Conservation (phyloP, 2,329 filamentous ascomycete genomes). For the Penicillium sp. region DNA sequence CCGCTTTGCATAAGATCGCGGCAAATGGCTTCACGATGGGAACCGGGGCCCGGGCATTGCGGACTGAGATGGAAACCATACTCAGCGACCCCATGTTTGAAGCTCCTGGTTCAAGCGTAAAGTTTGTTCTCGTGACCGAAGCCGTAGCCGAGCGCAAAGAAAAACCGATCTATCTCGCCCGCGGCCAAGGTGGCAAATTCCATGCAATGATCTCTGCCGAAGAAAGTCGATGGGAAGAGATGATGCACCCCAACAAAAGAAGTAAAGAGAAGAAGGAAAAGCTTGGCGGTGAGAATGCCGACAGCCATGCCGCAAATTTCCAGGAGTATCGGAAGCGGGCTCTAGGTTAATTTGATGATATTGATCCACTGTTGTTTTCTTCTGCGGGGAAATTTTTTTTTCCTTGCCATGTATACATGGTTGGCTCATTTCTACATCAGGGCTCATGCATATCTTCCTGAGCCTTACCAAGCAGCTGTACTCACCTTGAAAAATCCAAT, state of each 20-base stretch:
- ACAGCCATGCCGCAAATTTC: conserved; percentile 40
- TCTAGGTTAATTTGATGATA: conserved; percentile 23
- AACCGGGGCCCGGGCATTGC: conserved; percentile 79
- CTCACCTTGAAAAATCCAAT: not conserved
- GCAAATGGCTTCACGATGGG: conserved; percentile 68
- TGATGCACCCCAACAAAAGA: conserved; percentile 37
- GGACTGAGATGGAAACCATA: conserved; percentile 80
- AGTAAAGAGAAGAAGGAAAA: conserved; percentile 30
- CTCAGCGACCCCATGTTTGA: conserved; percentile 82
- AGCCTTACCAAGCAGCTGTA: not conserved
- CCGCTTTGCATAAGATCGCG: conserved; percentile 80
- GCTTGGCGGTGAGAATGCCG: conserved; percentile 7
- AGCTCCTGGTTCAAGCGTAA: conserved; percentile 67
- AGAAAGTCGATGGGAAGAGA: conserved; percentile 56
- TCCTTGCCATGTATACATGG: not conserved
- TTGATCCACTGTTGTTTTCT: not conserved
- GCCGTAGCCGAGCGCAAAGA: conserved; percentile 67
- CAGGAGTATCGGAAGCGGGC: conserved; percentile 51
- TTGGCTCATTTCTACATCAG: not conserved
- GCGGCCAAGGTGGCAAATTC: conserved; percentile 56
- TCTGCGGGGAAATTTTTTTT: not conserved
- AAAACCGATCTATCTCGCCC: conserved; percentile 55
- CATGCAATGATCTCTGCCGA: conserved; percentile 56
- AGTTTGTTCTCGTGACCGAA: conserved; percentile 75
- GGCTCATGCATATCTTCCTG: not conserved